Conservation (phyloP, 371 early-diverging fungal genomes). For the Mucor lusitanicus region DNA sequence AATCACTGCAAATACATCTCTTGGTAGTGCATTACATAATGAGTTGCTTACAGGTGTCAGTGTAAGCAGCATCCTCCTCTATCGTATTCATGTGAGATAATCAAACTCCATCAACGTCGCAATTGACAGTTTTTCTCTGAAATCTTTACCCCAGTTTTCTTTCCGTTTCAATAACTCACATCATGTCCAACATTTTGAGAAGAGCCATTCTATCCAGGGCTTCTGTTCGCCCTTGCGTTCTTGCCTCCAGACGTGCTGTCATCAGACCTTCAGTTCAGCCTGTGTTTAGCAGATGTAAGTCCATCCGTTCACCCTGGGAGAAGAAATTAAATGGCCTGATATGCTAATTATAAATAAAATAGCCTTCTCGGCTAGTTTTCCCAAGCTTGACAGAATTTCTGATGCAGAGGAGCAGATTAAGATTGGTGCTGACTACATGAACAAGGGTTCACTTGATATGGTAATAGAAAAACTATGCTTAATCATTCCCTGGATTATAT, state of each 20-base stretch:
- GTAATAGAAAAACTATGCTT: conserved; percentile 12
- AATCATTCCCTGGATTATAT: background rate
- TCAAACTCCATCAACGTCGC: background rate
- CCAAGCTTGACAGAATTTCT: conserved; percentile 31
- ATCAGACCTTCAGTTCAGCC: background rate
- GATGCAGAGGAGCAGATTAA: conserved; percentile 50
- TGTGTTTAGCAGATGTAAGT: background rate
- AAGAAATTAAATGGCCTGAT: background rate
- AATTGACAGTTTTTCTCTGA: background rate
- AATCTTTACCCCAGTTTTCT: background rate
- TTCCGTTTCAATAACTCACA: background rate
- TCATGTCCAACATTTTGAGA: conserved; percentile 14
- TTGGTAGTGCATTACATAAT: background rate
- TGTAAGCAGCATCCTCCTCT: background rate
- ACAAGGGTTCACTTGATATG: conserved; percentile 50
- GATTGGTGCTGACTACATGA: conserved; percentile 40
- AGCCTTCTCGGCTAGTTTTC: conserved; percentile 30
- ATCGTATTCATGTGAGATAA: background rate
- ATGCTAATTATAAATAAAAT: background rate
- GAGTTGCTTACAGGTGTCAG: background rate
- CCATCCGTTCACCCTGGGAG: background rate
- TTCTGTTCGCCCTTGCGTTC: background rate
- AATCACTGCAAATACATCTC: too few relatives aligned
- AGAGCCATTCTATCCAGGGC: background rate
- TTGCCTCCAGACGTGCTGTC: background rate